phyloP scores from a whole-genome alignment of 345 rosid species.

The Eucalyptus marginata region DNA sequence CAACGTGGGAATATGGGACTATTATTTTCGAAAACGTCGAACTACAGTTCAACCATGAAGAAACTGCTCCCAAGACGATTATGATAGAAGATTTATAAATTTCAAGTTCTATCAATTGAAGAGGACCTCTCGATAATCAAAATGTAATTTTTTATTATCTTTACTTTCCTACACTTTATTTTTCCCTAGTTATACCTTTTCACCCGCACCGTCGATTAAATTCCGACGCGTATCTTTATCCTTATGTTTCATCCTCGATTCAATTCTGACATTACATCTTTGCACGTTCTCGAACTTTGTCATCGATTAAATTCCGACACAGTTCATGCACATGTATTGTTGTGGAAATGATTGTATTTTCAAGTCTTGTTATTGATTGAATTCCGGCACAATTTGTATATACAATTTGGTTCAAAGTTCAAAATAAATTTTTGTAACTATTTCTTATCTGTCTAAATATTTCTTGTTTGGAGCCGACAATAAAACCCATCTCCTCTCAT shows the following conservation, averaged over 20 bases:
- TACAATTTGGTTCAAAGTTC: fast-evolving
- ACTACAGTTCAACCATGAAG: too few relatives aligned
- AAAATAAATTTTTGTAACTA: too few relatives aligned
- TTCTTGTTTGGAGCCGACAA: fast-evolving
- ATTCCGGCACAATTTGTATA: fast-evolving
- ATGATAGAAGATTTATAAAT: too few relatives aligned
- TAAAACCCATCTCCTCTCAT: too few relatives aligned
- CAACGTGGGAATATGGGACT: fast-evolving
- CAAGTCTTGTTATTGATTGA: too few relatives aligned
- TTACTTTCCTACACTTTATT: too few relatives aligned
- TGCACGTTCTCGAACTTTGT: fast-evolving
- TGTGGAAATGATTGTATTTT: too few relatives aligned
- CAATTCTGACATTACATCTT: fast-evolving
- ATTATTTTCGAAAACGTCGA: fast-evolving
- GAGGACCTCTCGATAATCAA: fast-evolving
- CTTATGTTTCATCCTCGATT: fast-evolving
- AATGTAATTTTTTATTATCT: too few relatives aligned
- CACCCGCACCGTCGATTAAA: fast-evolving
- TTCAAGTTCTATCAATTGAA: too few relatives aligned
- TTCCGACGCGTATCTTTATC: fast-evolving
- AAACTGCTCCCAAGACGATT: fast-evolving
- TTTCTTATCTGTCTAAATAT: fast-evolving
- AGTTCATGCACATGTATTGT: fast-evolving
- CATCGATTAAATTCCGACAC: fast-evolving
- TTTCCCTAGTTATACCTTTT: too few relatives aligned